Evolutionary conservation across 768 basidiomycete species (phyloP).

Genomic region (Candolleomyces eurysporus): DNA sequence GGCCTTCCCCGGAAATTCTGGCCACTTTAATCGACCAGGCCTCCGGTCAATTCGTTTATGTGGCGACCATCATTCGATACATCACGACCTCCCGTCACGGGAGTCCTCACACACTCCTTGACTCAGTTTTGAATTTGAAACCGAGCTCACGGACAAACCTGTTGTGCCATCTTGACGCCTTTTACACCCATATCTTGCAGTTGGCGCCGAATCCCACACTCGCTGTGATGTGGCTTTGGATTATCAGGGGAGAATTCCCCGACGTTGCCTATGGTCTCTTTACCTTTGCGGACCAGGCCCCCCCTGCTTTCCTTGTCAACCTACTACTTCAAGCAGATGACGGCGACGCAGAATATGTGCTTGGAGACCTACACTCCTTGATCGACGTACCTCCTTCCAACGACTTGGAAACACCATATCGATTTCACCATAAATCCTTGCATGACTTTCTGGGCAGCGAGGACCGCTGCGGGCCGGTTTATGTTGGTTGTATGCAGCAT

Average conservation of each 20-base stretch:
- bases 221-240: not conserved
- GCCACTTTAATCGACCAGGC: not conserved
- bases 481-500: no score
- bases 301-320: not conserved
- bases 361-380: not conserved
- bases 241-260: not conserved
- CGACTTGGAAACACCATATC: not conserved
- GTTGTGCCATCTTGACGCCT: not conserved
- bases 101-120: constrained; percentile 11
- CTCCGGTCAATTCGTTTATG: constrained; percentile 18
- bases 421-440: not conserved
- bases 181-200: constrained; percentile 1
- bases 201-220: not conserved
- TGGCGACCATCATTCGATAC: constrained; percentile 12
- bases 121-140: not conserved
- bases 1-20: constrained; percentile 1
- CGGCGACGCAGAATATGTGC: not conserved
- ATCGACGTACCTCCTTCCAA: not conserved
- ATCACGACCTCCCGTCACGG: not conserved
- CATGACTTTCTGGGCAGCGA: not conserved
- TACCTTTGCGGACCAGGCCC: not conserved
- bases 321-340: not conserved
- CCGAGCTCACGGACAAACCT: not conserved
- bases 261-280: not conserved
- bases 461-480: no score